Percentiles rank a stretch among this genome's conserved stretches.
Conservation (phyloP, 2,329 filamentous ascomycete genomes). For the Colletotrichum tofieldiae region DNA sequence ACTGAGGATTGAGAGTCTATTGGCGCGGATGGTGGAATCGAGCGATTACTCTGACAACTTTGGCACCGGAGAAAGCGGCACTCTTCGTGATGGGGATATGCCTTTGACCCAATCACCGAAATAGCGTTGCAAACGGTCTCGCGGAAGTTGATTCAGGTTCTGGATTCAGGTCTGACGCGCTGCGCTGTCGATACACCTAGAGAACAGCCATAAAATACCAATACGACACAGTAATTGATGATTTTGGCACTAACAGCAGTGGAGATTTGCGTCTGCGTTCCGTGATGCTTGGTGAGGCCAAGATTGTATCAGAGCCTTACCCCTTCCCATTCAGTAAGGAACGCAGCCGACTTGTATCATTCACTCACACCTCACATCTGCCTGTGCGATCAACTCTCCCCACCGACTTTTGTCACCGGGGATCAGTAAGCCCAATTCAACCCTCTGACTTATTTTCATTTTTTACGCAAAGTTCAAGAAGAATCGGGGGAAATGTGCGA, state of each 20-base stretch:
- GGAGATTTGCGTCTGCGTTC: neutral
- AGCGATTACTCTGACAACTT: constrained; percentile 48
- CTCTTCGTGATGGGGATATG: constrained; percentile 48
- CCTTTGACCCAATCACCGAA: constrained; percentile 51
- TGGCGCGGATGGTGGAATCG: constrained; percentile 54
- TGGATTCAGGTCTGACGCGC: neutral
- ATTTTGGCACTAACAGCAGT: neutral
- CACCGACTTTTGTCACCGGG: neutral
- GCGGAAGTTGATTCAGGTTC: neutral
- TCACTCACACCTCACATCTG: neutral
- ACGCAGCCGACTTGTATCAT: neutral
- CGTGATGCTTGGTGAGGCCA: neutral
- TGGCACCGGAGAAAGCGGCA: constrained; percentile 49
- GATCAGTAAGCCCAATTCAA: neutral
- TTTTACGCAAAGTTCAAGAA: too few relatives aligned
- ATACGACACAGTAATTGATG: neutral
- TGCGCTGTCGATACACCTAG: neutral
- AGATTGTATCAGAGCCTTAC: neutral
- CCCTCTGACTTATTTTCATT: neutral
- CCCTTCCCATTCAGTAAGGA: neutral
- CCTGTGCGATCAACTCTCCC: too few relatives aligned
- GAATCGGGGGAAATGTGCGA: constrained; percentile 59
- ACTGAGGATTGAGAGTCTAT: constrained; percentile 64
- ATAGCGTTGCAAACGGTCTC: constrained; percentile 30
- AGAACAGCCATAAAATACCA: neutral